Evolutionary conservation across 306 rosid genomes (phyloP).

Genomic region (Lotus japonicus): DNA sequence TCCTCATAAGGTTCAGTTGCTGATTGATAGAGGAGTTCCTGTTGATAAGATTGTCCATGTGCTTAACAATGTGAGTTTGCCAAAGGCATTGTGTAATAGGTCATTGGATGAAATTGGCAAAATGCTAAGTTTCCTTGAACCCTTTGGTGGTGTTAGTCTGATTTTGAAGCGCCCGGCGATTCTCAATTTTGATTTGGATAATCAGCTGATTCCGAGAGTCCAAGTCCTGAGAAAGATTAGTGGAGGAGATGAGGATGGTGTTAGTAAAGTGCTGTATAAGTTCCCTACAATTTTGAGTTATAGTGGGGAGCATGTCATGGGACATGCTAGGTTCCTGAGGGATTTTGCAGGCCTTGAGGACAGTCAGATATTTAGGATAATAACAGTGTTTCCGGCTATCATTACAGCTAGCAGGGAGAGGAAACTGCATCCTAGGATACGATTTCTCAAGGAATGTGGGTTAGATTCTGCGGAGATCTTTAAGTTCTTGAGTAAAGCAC

Average conservation of each 20-base stretch:
- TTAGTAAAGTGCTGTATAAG: slow-evolving; percentile 35
- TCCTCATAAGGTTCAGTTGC: slow-evolving; percentile 47
- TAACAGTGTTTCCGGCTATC: slow-evolving; percentile 50
- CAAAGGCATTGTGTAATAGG: slow-evolving; percentile 53
- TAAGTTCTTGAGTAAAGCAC: slow-evolving; percentile 71
- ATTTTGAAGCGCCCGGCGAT: slow-evolving; percentile 47
- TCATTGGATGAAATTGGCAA: slow-evolving; percentile 50
- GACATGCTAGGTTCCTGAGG: slow-evolving; percentile 54
- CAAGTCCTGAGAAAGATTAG: slow-evolving; percentile 36
- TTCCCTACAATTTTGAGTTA: slow-evolving; percentile 55
- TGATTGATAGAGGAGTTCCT: slow-evolving; percentile 46
- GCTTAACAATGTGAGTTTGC: slow-evolving; percentile 50
- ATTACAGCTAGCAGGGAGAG: slow-evolving; percentile 64
- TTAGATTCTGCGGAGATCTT: slow-evolving; percentile 49
- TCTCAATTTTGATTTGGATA: slow-evolving; percentile 54
- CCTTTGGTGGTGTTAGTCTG: slow-evolving; percentile 52
- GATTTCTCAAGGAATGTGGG: slow-evolving; percentile 74
- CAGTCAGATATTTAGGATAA: slow-evolving; percentile 49
- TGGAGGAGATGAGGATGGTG: slow-evolving; percentile 49
- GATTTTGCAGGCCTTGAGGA: slow-evolving; percentile 53
- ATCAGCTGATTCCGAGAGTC: slow-evolving; percentile 52
- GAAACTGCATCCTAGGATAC: slow-evolving; percentile 66
- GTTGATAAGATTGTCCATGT: slow-evolving; percentile 40
- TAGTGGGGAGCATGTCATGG: slow-evolving; percentile 41
- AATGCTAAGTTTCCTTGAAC: slow-evolving; percentile 34